Evolutionary conservation across 192 early-diverging fungal genomes (phyloP).

Genomic region (Coemansia umbellata): DNA sequence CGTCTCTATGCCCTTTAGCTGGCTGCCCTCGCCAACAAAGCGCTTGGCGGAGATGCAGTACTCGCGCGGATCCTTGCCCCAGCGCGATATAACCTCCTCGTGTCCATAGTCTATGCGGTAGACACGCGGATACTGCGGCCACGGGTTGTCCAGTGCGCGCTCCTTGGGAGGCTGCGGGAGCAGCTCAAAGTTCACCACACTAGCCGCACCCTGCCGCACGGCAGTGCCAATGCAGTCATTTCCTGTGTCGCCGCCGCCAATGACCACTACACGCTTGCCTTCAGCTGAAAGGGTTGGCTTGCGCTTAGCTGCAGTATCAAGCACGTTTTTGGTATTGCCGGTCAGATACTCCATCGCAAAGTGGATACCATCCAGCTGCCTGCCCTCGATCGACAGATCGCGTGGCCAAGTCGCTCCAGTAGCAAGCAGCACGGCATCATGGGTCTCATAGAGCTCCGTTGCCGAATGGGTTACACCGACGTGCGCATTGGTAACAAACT

Average conservation of each 20-base stretch:
- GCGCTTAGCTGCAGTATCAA: slow-evolving; percentile 31
- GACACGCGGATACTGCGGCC: slow-evolving; percentile 95
- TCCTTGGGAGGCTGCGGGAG: slow-evolving; percentile 84
- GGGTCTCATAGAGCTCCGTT: slow-evolving; percentile 56
- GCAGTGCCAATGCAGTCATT: slow-evolving; percentile 96
- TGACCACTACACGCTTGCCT: slow-evolving; percentile 92
- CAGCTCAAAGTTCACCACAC: slow-evolving; percentile 95
- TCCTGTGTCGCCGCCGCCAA: slow-evolving; percentile 98
- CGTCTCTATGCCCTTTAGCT: slow-evolving; percentile 86
- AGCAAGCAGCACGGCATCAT: slow-evolving; percentile 83
- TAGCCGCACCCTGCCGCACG: slow-evolving; percentile 84
- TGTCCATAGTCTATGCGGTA: slow-evolving; percentile 98
- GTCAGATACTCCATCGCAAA: slow-evolving; percentile 99
- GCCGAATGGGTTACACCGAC: slow-evolving; percentile 85
- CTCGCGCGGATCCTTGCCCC: slow-evolving; percentile 93
- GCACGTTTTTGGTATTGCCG: slow-evolving; percentile 78
- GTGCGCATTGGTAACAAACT: slow-evolving; percentile 82
- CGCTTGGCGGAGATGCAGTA: slow-evolving; percentile 95
- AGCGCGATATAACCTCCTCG: slow-evolving; percentile 79
- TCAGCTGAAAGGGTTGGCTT: slow-evolving; percentile 80
- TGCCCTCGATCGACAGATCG: slow-evolving; percentile 85
- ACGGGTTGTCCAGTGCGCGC: slow-evolving; percentile 90
- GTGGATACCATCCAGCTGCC: slow-evolving; percentile 85
- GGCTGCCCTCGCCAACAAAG: slow-evolving; percentile 76
- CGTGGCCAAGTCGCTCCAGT: slow-evolving; percentile 98